Conservation (phyloP, 2,329 filamentous ascomycete species). For the Arthrobotrys entomopaga region DNA sequence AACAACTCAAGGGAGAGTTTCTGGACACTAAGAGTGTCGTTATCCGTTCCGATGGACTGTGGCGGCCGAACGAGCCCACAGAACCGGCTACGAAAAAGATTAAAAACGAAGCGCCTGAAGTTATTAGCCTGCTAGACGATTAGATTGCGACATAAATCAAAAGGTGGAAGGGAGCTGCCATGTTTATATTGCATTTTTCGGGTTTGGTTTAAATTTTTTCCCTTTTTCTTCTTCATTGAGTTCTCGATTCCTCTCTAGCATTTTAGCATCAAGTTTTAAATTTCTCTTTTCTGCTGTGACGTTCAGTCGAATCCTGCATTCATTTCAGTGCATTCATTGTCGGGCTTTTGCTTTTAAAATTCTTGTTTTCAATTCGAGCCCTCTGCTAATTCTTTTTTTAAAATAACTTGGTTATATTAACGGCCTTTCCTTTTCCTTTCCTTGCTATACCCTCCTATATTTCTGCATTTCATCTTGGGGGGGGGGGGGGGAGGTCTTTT, state of each 20-base stretch:
- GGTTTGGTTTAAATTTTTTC: background rate
- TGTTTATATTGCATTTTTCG: slow-evolving; percentile 8
- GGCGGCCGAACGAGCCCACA: slow-evolving; percentile 67
- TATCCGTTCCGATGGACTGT: slow-evolving; percentile 73
- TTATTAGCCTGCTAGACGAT: slow-evolving; percentile 47
- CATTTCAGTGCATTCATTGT: background rate
- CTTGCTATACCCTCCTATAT: background rate
- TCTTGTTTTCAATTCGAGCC: background rate
- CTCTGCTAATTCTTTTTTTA: no score
- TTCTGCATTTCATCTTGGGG: background rate
- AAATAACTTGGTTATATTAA: background rate
- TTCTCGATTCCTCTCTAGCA: background rate
- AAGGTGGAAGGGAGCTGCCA: background rate
- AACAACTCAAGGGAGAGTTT: slow-evolving; percentile 62
- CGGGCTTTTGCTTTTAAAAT: background rate
- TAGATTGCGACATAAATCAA: slow-evolving; percentile 9
- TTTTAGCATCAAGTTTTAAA: background rate
- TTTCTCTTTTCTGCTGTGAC: background rate
- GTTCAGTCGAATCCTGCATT: no score
- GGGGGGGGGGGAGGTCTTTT: background rate
- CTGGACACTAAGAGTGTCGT: slow-evolving; percentile 71
- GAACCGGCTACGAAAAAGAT: slow-evolving; percentile 55
- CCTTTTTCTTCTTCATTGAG: slow-evolving; percentile 1
- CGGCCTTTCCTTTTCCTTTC: background rate
- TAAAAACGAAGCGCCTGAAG: slow-evolving; percentile 30